These are phyloP conservation scores for Mycosphaerelloides madeirae DNA, from an alignment of 2,329 filamentous ascomycete genomes.

Conservation along the genomic window DNA sequence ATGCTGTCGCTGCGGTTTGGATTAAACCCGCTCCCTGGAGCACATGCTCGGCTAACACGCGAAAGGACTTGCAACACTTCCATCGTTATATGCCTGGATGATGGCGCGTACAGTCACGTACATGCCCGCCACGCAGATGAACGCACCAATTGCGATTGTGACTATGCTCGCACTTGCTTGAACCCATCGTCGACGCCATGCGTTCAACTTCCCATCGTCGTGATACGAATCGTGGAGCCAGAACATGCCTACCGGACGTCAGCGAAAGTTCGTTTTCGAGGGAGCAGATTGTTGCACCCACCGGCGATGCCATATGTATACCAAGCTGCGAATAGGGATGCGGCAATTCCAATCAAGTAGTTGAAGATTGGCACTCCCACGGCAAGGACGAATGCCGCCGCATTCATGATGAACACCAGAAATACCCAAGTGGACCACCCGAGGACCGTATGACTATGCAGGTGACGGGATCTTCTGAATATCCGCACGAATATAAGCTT, in stretches of 20 bases:
- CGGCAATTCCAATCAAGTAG: slow-evolving; percentile 50
- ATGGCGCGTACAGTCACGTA: slow-evolving; percentile 46
- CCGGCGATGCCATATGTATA: slow-evolving; percentile 46
- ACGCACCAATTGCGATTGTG: slow-evolving; percentile 45
- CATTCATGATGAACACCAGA: slow-evolving; percentile 46
- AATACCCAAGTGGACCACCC: slow-evolving; percentile 48
- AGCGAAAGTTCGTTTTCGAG: no score
- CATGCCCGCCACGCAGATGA: slow-evolving; percentile 43
- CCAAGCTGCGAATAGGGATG: slow-evolving; percentile 51
- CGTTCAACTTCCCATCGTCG: slow-evolving; percentile 33
- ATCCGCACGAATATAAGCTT: slow-evolving; percentile 50
- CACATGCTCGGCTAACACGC: background rate
- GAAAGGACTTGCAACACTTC: slow-evolving; percentile 9
- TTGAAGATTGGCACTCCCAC: slow-evolving; percentile 53
- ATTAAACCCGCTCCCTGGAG: no score
- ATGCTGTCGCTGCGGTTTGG: no score
- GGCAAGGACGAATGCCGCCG: slow-evolving; percentile 40
- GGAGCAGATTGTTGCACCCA: no score
- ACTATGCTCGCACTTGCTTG: slow-evolving; percentile 39
- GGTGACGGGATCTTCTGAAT: slow-evolving; percentile 44
- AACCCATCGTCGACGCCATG: slow-evolving; percentile 17
- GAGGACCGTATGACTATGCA: slow-evolving; percentile 45
- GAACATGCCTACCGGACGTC: no score
- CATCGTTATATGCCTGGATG: slow-evolving; percentile 28
- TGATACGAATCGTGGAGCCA: slow-evolving; percentile 50